These are phyloP conservation scores for Phytomonas sp. DNA, from an alignment of 208 protist species.

Conservation along the genomic window DNA sequence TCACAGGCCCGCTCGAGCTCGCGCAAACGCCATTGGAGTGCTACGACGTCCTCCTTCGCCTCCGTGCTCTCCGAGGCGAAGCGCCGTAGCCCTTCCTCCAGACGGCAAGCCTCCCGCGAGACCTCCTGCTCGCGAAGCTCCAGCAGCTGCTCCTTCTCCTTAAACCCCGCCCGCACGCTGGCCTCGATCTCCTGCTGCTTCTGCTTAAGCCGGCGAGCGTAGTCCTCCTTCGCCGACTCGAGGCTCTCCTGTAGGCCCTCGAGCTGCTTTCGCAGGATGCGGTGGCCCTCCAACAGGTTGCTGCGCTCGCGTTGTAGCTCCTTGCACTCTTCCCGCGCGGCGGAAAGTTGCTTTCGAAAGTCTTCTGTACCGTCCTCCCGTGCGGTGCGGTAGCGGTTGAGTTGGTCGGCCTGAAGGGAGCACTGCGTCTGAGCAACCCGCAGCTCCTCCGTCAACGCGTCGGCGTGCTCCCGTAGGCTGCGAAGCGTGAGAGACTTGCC, in stretches of 20 bases:
- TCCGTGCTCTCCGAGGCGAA: slow-evolving; percentile 18
- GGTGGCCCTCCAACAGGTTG: slow-evolving; percentile 25
- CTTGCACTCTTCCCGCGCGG: slow-evolving; percentile 25
- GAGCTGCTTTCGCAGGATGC: slow-evolving; percentile 21
- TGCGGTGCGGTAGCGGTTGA: slow-evolving; percentile 23
- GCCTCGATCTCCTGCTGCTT: slow-evolving; percentile 14
- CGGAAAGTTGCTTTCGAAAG: slow-evolving; percentile 27
- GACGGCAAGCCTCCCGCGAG: slow-evolving; percentile 17
- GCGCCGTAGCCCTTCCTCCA: slow-evolving; percentile 11
- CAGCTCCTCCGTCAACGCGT: slow-evolving; percentile 24
- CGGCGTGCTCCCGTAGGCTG: slow-evolving; percentile 15
- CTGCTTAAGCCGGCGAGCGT: slow-evolving; percentile 12
- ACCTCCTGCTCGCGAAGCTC: slow-evolving; percentile 15
- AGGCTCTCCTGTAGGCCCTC: slow-evolving; percentile 21
- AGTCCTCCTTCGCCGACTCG: slow-evolving; percentile 7
- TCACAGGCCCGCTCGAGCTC: slow-evolving; percentile 17
- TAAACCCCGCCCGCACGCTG: slow-evolving; percentile 17
- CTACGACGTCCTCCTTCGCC: slow-evolving; percentile 18
- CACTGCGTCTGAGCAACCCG: slow-evolving; percentile 8
- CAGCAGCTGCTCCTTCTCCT: slow-evolving; percentile 31
- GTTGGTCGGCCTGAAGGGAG: slow-evolving; percentile 20
- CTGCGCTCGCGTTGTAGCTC: slow-evolving; percentile 28
- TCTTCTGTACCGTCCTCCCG: slow-evolving; percentile 27
- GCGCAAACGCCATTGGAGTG: slow-evolving; percentile 16
- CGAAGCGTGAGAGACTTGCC: slow-evolving; percentile 13